A percentile compares a stretch with the other conserved stretches of the same genome.
phyloP scores from a whole-genome alignment of 2,329 filamentous ascomycete genomes.

The Cladosporium cucumerinum region DNA sequence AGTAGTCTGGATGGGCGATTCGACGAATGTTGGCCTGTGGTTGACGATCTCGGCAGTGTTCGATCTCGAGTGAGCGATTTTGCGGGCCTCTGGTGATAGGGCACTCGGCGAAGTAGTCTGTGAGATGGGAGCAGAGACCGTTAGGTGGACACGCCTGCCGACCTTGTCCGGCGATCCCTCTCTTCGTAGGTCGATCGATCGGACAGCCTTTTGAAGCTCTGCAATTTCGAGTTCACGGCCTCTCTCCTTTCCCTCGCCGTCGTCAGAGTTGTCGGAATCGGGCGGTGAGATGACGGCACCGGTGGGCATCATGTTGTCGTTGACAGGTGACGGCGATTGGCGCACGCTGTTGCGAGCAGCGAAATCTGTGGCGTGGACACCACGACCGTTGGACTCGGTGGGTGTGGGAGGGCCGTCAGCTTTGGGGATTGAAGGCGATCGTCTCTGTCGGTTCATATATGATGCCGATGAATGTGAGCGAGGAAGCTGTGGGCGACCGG shows the following conservation, averaged over 20 bases:
- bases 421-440: slow-evolving; percentile 52
- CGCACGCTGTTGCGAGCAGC: slow-evolving; percentile 61
- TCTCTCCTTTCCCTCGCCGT: slow-evolving; percentile 54
- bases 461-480: slow-evolving; percentile 58
- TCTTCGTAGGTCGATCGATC: slow-evolving; percentile 68
- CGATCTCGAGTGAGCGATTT: slow-evolving; percentile 60
- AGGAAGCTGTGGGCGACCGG: slow-evolving; percentile 48
- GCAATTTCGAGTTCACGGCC: slow-evolving; percentile 43
- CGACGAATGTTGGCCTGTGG: slow-evolving; percentile 43
- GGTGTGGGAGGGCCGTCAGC: slow-evolving; percentile 30
- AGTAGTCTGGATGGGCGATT: slow-evolving; percentile 44
- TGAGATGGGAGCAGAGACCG: slow-evolving; percentile 35
- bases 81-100: slow-evolving; percentile 55
- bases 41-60: slow-evolving; percentile 53
- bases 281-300: slow-evolving; percentile 88
- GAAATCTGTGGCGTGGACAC: slow-evolving; percentile 27
- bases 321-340: slow-evolving; percentile 79
- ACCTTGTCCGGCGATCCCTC: slow-evolving; percentile 53
- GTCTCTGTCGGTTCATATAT: slow-evolving; percentile 60
- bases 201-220: slow-evolving; percentile 78
- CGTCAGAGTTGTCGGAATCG: slow-evolving; percentile 80
- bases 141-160: slow-evolving; percentile 19
- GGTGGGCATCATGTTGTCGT: slow-evolving; percentile 71
- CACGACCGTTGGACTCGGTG: slow-evolving; percentile 24
- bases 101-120: slow-evolving; percentile 37